Evolutionary conservation across 768 basidiomycete genomes (phyloP).

Genomic region (Leccinum truebloodii): DNA sequence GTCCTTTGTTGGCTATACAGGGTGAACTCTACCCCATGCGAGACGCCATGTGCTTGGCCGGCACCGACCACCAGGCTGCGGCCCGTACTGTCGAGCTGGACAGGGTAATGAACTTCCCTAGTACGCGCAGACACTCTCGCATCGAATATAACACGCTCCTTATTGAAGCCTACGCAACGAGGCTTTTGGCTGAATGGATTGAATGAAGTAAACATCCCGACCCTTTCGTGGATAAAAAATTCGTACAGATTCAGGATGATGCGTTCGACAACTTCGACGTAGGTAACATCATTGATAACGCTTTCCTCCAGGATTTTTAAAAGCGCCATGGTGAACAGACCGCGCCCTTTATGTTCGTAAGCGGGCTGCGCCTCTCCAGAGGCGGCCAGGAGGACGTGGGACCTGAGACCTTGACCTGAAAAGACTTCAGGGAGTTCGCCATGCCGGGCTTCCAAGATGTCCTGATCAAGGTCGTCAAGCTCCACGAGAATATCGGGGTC

Average conservation of each 20-base stretch:
- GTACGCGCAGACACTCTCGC: constrained; percentile 10
- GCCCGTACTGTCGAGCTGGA: neutral
- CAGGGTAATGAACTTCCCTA: constrained; percentile 3
- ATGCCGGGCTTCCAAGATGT: constrained; percentile 23
- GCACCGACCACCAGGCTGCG: constrained; percentile 21
- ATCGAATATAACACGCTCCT: constrained; percentile 25
- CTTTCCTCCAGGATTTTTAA: constrained; percentile 10
- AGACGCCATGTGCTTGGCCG: constrained; percentile 29
- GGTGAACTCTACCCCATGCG: constrained; percentile 17
- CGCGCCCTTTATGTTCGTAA: constrained; percentile 20
- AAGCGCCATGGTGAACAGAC: constrained; percentile 30
- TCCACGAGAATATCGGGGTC: neutral
- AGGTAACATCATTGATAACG: constrained; percentile 22
- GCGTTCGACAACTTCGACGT: constrained; percentile 20
- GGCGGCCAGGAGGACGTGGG: constrained; percentile 45
- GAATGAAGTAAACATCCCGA: neutral
- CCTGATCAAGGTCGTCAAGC: constrained; percentile 24
- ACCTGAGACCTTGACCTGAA: constrained; percentile 30
- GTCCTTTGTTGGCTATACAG: constrained; percentile 13
- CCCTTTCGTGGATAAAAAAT: neutral
- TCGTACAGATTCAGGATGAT: constrained; percentile 15
- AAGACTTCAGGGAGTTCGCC: constrained; percentile 21
- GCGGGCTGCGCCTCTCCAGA: constrained; percentile 40
- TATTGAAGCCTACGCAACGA: constrained; percentile 29
- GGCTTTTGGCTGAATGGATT: constrained; percentile 27